Evolutionary conservation across 352 stramenopile genomes (phyloP), one percentile per base, ranked within the genome.

Genomic region (Pythium diclinum): DNA sequence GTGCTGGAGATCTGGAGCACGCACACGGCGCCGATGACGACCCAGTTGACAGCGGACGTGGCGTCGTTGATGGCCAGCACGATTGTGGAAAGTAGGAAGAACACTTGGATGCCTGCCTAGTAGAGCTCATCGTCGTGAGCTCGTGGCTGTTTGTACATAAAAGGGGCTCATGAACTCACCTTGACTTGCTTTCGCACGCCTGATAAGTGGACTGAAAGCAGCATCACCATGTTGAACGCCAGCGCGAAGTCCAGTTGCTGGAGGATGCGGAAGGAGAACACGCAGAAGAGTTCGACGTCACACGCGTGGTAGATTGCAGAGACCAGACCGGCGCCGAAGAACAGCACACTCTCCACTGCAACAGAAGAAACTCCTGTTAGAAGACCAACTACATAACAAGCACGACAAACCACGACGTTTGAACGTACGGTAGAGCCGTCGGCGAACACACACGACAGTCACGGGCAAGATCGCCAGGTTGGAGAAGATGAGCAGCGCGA

Each of bases 221-320:
- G 46, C 65, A 78, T 64, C 56, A 80, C 76, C 56, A 74, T 75
- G 61, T 80, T 80, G 57, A 80, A 80, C 51, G 73, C 70, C 9
- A 80, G 71, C 17, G 73, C 68, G 62, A 80, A 80, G 56, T 80
- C 73, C 73, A 80, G 76, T 28, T 71, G 33, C 60, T 76, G 70
- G 8, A 78, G 59, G 47, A 76, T 78, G 6, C 59, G 51, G 54
- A 78, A 80, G 19, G 69, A 61, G n/a, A 78, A 74, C 0, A 78
- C 11, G 28, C 73, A 80, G 23, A 51, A 42, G n/a, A 77, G 19
- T 32, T 80, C 65, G 14, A 77, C 54, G 53, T 80, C 73, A 47
- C 73, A 80, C 33, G 70, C 67, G 51, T 80, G 73, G 61, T 80
- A 80, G 13, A 80, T 28, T 2, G 58, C 73, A 10, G 73, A 80